Conservation (phyloP, 352 stramenopile genomes). For the Phytophthora citrophthora region DNA sequence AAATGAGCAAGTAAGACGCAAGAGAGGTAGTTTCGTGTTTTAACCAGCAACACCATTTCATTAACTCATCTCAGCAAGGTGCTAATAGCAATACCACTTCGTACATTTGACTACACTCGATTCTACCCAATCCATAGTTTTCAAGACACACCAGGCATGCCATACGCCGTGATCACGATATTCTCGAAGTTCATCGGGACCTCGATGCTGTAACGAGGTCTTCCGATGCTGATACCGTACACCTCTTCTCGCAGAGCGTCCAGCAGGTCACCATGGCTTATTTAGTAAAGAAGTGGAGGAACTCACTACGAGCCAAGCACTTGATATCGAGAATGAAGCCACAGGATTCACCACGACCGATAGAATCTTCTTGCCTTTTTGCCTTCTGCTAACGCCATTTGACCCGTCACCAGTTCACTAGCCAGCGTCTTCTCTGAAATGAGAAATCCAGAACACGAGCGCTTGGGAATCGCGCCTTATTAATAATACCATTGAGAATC, state of each 20-base stretch:
- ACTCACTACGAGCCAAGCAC: constrained; percentile 80
- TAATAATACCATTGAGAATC: no score
- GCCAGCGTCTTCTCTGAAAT: constrained; percentile 76
- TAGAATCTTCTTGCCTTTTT: constrained; percentile 84
- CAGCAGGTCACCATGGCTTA: constrained; percentile 79
- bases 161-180: no score
- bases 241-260: constrained; percentile 69
- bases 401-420: constrained; percentile 78
- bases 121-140: no score
- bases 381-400: constrained; percentile 85
- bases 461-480: constrained; percentile 87
- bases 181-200: no score
- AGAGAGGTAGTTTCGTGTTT: no score
- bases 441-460: constrained; percentile 74
- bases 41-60: no score
- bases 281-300: constrained; percentile 86
- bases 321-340: constrained; percentile 76
- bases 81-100: no score
- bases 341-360: constrained; percentile 74
- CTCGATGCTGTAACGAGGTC: not conserved
- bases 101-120: no score
- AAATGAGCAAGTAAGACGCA: no score
- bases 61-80: no score
- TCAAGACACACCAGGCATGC: no score
- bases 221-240: constrained; percentile 62